Percentiles rank a stretch among this genome's conserved stretches.
Conservation (phyloP, 495 filamentous ascomycete genomes). For the Amphirosellinia nigrospora region DNA sequence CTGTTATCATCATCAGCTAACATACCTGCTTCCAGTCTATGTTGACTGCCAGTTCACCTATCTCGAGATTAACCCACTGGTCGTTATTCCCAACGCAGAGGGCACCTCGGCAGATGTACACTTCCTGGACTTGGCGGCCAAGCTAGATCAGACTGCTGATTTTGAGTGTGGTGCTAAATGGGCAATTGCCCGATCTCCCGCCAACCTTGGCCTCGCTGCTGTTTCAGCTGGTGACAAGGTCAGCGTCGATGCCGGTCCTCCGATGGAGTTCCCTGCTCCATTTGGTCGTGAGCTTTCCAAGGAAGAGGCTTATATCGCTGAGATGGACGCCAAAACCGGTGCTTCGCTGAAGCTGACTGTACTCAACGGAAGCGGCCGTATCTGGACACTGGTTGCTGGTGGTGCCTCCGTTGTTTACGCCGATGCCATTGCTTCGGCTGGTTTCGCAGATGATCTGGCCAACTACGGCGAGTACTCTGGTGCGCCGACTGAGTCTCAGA, state of each 20-base stretch:
- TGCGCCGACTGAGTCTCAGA: slow-evolving; percentile 97
- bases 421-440: slow-evolving; percentile 95
- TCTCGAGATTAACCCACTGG: slow-evolving; percentile 99
- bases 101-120: slow-evolving; percentile 91
- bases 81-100: slow-evolving; percentile 94
- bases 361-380: slow-evolving; percentile 85
- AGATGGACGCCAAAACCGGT: slow-evolving; percentile 98
- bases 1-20: neutral
- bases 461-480: slow-evolving; percentile 99
- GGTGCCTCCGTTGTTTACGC: slow-evolving; percentile 99
- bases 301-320: slow-evolving; percentile 98
- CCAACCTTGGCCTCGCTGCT: slow-evolving; percentile 78
- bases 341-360: slow-evolving; percentile 98
- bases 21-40: slow-evolving; percentile 65
- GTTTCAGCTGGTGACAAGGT: slow-evolving; percentile 71
- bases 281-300: slow-evolving; percentile 98
- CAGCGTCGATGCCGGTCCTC: slow-evolving; percentile 94
- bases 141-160: slow-evolving; percentile 98
- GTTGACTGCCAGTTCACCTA: slow-evolving; percentile 99
- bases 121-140: slow-evolving; percentile 98
- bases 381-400: slow-evolving; percentile 98
- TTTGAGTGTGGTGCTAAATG: slow-evolving; percentile 99
- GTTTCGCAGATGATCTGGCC: slow-evolving; percentile 93
- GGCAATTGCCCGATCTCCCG: slow-evolving; percentile 89
- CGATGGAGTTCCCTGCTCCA: slow-evolving; percentile 98